phyloP scores from a whole-genome alignment of 2,329 filamentous ascomycete genomes.

The Apiospora rasikravindrae region DNA sequence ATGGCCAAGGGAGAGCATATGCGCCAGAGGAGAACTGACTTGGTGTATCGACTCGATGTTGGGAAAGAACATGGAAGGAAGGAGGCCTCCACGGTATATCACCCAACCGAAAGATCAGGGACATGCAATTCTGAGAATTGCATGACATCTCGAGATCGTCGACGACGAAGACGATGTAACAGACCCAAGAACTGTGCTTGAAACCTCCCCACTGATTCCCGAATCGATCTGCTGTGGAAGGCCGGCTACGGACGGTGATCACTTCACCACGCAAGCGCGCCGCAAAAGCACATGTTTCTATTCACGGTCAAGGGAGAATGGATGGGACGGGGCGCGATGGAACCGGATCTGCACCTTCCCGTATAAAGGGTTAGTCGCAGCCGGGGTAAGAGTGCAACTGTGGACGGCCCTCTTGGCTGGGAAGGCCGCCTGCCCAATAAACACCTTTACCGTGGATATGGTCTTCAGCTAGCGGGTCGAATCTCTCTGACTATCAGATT shows the following conservation, averaged over 20 bases:
- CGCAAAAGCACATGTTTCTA: neutral
- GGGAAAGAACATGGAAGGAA: neutral
- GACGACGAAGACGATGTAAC: neutral
- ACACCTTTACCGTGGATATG: neutral
- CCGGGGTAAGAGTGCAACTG: neutral
- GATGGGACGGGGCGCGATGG: neutral
- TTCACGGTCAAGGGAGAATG: neutral
- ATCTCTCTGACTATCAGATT: neutral
- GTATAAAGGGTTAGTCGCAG: slow-evolving; percentile 5
- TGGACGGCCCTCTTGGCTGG: neutral
- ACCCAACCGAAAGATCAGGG: neutral
- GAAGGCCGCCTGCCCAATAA: neutral
- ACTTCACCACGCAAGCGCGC: neutral
- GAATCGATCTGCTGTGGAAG: neutral
- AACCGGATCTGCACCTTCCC: slow-evolving; percentile 12
- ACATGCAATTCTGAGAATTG: neutral
- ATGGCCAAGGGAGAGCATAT: neutral
- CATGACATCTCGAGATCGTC: neutral
- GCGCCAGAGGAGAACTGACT: neutral
- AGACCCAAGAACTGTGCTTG: neutral
- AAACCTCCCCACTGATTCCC: neutral
- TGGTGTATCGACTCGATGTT: neutral
- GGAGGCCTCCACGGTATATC: neutral
- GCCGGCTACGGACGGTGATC: neutral
- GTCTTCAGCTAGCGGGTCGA: neutral